Conservation (phyloP, 2,329 filamentous ascomycete species). For the Amauroascus niger region DNA sequence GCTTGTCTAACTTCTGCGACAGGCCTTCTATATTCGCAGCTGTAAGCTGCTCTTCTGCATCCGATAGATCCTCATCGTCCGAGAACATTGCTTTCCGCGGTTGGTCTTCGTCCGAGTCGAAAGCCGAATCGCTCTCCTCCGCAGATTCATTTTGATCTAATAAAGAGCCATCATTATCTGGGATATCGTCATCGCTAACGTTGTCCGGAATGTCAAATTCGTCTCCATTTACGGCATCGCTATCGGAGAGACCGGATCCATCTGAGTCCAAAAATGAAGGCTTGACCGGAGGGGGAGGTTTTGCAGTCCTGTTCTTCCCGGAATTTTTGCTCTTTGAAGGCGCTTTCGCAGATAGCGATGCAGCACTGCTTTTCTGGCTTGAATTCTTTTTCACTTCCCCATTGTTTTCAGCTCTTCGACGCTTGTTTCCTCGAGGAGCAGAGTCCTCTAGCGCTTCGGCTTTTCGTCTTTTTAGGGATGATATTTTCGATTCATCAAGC, state of each 20-base stretch:
- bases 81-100: constrained; percentile 70
- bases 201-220: constrained; percentile 40
- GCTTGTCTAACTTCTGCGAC: constrained; percentile 70
- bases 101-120: constrained; percentile 61
- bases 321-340: constrained; percentile 30
- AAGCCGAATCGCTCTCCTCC: constrained; percentile 49
- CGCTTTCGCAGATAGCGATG: constrained; percentile 30
- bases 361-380: constrained; percentile 41
- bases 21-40: constrained; percentile 93
- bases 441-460: constrained; percentile 55
- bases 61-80: constrained; percentile 82
- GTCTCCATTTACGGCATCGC: constrained; percentile 36
- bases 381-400: constrained; percentile 52
- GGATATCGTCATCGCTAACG: constrained; percentile 35
- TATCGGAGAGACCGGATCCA: constrained; percentile 29
- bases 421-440: constrained; percentile 14
- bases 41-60: constrained; percentile 80
- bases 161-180: constrained; percentile 42
- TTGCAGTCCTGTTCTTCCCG: constrained; percentile 20
- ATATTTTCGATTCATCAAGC: constrained; percentile 61
- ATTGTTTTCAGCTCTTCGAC: constrained; percentile 12
- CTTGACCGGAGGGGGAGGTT: constrained; percentile 32
- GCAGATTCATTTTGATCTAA: background rate
- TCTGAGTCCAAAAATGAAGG: constrained; percentile 19
- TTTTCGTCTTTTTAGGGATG: constrained; percentile 67